phyloP scores from a whole-genome alignment of 2,329 filamentous ascomycete genomes.

The Scytalidium lignicola region DNA sequence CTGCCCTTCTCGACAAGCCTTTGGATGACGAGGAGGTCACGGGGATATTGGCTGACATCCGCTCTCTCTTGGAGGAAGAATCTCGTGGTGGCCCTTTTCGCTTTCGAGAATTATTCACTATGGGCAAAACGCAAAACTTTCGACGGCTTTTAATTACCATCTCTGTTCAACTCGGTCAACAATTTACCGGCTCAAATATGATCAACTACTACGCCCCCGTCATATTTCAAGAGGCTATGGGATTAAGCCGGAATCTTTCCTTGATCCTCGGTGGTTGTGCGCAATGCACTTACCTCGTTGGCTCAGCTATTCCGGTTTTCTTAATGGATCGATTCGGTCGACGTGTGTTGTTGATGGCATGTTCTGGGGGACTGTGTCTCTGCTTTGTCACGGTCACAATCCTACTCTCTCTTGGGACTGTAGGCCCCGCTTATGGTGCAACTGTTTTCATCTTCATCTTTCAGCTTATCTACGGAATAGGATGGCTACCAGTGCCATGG shows the following conservation, averaged over 20 bases:
- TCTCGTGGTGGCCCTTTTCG: constrained; percentile 20
- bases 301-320: constrained; percentile 50
- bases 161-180: constrained; percentile 24
- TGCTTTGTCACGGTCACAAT: constrained; percentile 44
- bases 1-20: constrained; percentile 19
- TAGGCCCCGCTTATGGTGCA: constrained; percentile 36
- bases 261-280: constrained; percentile 25
- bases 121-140: constrained; percentile 15
- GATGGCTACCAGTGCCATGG: constrained; percentile 46
- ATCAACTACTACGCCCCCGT: constrained; percentile 28
- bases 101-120: constrained; percentile 13
- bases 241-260: constrained; percentile 45
- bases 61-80: constrained; percentile 25
- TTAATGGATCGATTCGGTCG: constrained; percentile 41
- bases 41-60: constrained; percentile 29
- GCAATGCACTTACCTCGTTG: constrained; percentile 51
- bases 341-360: constrained; percentile 38
- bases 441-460: constrained; percentile 22
- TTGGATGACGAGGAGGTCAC: constrained; percentile 18
- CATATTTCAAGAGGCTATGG: constrained; percentile 57
- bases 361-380: constrained; percentile 38
- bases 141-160: constrained; percentile 10
- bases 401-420: constrained; percentile 21
- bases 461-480: constrained; percentile 26
- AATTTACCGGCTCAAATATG: constrained; percentile 13